Evolutionary conservation across 768 basidiomycete species (phyloP).

Genomic region (Leucosporidium scottii): DNA sequence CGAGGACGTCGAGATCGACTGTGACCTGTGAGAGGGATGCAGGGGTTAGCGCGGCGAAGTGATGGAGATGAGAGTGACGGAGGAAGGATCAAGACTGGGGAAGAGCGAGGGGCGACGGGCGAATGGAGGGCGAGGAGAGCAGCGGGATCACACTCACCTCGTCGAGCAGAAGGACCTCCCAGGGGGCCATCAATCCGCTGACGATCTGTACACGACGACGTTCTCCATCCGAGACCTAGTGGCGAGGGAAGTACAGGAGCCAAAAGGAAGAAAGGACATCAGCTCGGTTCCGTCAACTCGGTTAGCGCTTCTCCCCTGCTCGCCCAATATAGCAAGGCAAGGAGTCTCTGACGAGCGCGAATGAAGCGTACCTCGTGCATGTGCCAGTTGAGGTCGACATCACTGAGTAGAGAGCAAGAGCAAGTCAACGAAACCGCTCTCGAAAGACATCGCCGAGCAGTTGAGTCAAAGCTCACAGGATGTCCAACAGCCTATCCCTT

Average conservation of each 20-base stretch:
- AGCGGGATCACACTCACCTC: slow-evolving; percentile 53
- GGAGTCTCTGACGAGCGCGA: no score
- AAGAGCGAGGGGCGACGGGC: neutral
- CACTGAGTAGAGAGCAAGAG: slow-evolving; percentile 1
- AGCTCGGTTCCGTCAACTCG: no score
- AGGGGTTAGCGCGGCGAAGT: neutral
- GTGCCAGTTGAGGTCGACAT: slow-evolving; percentile 83
- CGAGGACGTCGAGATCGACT: slow-evolving; percentile 92
- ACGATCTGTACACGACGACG: slow-evolving; percentile 86
- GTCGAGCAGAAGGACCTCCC: slow-evolving; percentile 87
- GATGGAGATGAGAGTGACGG: no score
- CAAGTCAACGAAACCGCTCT: neutral
- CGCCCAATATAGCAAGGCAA: no score
- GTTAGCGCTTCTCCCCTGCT: no score
- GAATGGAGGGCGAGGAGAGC: neutral
- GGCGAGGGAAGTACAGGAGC: no score
- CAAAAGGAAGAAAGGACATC: no score
- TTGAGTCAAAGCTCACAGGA: slow-evolving; percentile 47
- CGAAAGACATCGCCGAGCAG: no score
- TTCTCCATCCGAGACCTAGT: slow-evolving; percentile 82
- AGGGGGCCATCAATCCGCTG: slow-evolving; percentile 89
- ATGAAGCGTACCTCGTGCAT: slow-evolving; percentile 57
- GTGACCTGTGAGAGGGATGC: slow-evolving; percentile 58
- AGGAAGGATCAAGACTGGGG: neutral
- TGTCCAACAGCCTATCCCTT: slow-evolving; percentile 74